Conservation (phyloP, 345 rosid species). For the Turritis glabra region DNA sequence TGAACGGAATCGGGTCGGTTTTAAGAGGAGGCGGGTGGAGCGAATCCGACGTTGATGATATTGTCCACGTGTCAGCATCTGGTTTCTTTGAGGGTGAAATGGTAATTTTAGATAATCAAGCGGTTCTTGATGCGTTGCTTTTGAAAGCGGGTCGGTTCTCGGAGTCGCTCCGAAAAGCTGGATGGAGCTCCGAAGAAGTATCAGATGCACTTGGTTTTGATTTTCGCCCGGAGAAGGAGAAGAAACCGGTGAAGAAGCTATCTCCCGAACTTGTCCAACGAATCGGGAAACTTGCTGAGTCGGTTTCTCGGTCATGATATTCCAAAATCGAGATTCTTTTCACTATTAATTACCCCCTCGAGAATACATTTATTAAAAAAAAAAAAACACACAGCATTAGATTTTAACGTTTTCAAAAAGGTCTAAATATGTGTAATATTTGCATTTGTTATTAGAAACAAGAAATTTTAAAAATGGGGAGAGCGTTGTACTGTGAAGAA, state of each 20-base stretch:
- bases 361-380: not conserved
- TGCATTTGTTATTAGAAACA: not conserved
- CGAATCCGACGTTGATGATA: slow-evolving; percentile 75
- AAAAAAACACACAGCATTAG: slow-evolving; percentile 16
- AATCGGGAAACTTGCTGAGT: slow-evolving; percentile 79
- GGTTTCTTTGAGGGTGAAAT: slow-evolving; percentile 81
- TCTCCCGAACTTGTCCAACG: slow-evolving; percentile 72
- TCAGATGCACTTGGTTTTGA: slow-evolving; percentile 85
- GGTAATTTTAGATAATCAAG: slow-evolving; percentile 78
- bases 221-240: slow-evolving; percentile 77
- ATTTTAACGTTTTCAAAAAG: slow-evolving; percentile 25
- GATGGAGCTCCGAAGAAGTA: slow-evolving; percentile 98
- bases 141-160: slow-evolving; percentile 90
- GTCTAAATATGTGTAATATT: slow-evolving; percentile 6
- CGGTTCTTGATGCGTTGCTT: slow-evolving; percentile 75
- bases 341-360: not conserved
- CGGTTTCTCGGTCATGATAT: slow-evolving; percentile 68
- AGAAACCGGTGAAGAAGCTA: slow-evolving; percentile 65
- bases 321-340: slow-evolving; percentile 9
- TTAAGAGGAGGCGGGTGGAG: slow-evolving; percentile 89
- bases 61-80: slow-evolving; percentile 77
- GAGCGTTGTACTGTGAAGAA: slow-evolving; percentile 5
- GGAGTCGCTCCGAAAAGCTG: slow-evolving; percentile 80
- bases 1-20: slow-evolving; percentile 75
- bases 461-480: not conserved